Evolutionary conservation across 1,284 basidiomycete genomes (phyloP).

Genomic region (Ganoderma sinense): DNA sequence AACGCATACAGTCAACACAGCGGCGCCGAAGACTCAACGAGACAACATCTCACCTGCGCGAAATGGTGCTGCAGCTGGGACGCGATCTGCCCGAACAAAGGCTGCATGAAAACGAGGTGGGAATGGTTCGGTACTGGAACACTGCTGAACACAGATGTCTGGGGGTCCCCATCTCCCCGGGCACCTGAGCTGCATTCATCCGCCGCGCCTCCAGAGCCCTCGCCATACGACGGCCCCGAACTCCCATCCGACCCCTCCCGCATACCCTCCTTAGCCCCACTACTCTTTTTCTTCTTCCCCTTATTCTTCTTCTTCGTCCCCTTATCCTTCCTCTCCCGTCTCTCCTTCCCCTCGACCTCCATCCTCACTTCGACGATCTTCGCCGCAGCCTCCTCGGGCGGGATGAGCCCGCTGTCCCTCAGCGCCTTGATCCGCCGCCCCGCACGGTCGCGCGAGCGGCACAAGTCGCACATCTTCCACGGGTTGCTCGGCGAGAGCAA

Average conservation of each 20-base stretch:
- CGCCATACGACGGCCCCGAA: not conserved
- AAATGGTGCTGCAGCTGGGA: slow-evolving; percentile 13
- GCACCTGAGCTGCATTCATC: not conserved
- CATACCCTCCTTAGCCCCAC: not conserved
- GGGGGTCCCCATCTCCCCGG: not conserved
- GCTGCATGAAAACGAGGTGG: slow-evolving; percentile 36
- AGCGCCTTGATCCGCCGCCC: slow-evolving; percentile 41
- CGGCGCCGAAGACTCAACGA: not conserved
- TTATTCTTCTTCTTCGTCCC: slow-evolving; percentile 5
- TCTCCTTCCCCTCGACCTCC: slow-evolving; percentile 25
- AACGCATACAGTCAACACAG: not conserved
- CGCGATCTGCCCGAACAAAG: slow-evolving; percentile 28
- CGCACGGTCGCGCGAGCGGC: slow-evolving; percentile 46
- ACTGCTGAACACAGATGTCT: slow-evolving; percentile 15
- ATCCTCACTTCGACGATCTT: slow-evolving; percentile 27
- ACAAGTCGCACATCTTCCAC: slow-evolving; percentile 55
- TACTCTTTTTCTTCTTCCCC: slow-evolving; percentile 28
- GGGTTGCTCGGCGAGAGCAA: slow-evolving; percentile 49
- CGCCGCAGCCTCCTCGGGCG: slow-evolving; percentile 27
- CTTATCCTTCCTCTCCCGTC: slow-evolving; percentile 11
- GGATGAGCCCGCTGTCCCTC: slow-evolving; percentile 36
- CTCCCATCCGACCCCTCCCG: slow-evolving; percentile 4
- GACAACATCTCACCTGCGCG: slow-evolving; percentile 7
- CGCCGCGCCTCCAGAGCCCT: not conserved
- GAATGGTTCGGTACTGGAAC: slow-evolving; percentile 8